These are phyloP conservation scores for Suhomyces ambrosiae DNA, from an alignment of 1,139 yeast species.

Conservation along the genomic window DNA sequence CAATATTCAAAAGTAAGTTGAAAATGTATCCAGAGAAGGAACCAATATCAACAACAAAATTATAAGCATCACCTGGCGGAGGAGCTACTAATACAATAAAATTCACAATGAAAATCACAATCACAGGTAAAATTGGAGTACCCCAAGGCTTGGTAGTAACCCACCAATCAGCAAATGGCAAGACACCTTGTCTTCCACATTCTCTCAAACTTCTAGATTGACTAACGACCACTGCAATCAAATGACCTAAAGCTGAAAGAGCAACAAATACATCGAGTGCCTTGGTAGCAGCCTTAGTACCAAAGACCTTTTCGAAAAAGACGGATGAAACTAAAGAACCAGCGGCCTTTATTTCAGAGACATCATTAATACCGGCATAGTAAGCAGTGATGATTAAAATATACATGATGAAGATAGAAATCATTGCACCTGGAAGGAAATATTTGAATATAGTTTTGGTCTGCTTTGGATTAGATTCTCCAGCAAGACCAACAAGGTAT, in stretches of 20 bases:
- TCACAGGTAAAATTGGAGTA: slow-evolving; percentile 43
- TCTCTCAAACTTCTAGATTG: slow-evolving; percentile 47
- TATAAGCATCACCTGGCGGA: slow-evolving; percentile 49
- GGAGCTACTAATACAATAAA: slow-evolving; percentile 45
- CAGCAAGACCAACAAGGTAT: slow-evolving; percentile 43
- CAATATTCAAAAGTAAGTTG: slow-evolving; percentile 36
- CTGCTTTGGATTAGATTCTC: slow-evolving; percentile 34
- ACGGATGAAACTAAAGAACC: slow-evolving; percentile 24
- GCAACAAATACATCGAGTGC: slow-evolving; percentile 43
- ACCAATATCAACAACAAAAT: slow-evolving; percentile 39
- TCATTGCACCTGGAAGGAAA: slow-evolving; percentile 38
- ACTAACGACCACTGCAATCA: slow-evolving; percentile 40
- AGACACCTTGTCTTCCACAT: slow-evolving; percentile 51
- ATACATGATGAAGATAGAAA: slow-evolving; percentile 37
- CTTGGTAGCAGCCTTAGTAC: slow-evolving; percentile 31
- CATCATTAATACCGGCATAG: slow-evolving; percentile 36
- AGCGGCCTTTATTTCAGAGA: slow-evolving; percentile 33
- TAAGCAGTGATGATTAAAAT: slow-evolving; percentile 39
- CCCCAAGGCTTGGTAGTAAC: slow-evolving; percentile 45
- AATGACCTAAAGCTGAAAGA: slow-evolving; percentile 45
- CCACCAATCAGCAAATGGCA: slow-evolving; percentile 44
- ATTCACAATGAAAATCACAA: slow-evolving; percentile 40
- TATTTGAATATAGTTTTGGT: slow-evolving; percentile 33
- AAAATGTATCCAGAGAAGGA: slow-evolving; percentile 26
- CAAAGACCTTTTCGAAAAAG: slow-evolving; percentile 32